Evolutionary conservation across 2,329 filamentous ascomycete genomes (phyloP), one percentile per base, ranked within the genome.

Genomic region (Aspergillus thermomutatus): DNA sequence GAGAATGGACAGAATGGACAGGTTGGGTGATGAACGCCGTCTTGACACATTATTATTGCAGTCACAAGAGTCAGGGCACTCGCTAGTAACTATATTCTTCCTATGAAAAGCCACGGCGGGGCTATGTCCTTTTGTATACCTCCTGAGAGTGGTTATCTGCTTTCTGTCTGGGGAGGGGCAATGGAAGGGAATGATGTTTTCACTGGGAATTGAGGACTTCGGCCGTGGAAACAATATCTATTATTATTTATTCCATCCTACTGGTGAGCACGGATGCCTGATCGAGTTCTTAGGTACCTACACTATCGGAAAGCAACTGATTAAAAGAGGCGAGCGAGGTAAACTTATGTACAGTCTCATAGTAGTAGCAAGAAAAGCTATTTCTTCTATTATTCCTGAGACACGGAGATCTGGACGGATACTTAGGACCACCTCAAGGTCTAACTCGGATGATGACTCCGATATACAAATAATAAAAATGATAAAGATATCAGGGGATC

Each of bases 1-100:
- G 68, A 66, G 54, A 79, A 79, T 6, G 72, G 68, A 58, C 79
- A 81, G 58, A 80, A 78, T 1, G 79, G 78, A 60, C 78, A 80
- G 19, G 66, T 62, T 56, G 69, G 57, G 23, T 50, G 56, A 26
- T 59, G 52, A 37, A 48, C 28, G 19, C 19, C 48, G 52, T 59
- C 54, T 23, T 61, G 52, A 49, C 64, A 57, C 67, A 70, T 70
- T 23, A 3, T 40, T 17, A n/a, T 37, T 17, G 37, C 21, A 48
- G 10, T 10, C 46, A 26, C 8, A 11, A 21, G n/a, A 27, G 31
- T 37, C 31, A 17, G 31, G 14, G 14, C 17, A 17, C 14, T 17
- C 17, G 31, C 40, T 37, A 14, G 31, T 14, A 14, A 10, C 31
- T 26, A 26, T 26, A 26, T 26, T 26, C 25, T 26, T 26, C 25